Evolutionary conservation across 441 rosid species (phyloP), one percentile per base, ranked within the genome.

Genomic region (Jatropha multifida): DNA sequence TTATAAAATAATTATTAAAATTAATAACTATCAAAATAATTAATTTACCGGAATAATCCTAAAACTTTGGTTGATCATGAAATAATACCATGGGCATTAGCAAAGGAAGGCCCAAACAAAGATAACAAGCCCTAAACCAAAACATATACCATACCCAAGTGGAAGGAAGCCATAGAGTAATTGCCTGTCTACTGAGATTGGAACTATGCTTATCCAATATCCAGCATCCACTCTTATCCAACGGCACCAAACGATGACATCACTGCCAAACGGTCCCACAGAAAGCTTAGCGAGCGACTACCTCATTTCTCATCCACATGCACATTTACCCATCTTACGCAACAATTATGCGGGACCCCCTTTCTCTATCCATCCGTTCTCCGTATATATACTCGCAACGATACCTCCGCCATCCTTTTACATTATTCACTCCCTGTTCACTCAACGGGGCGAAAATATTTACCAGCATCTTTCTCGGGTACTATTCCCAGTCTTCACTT

Each of bases 401-500:
- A 38, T 1, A 6, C 5, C 38, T 14, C 5, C 15, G 7, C 38
- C 6, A 4, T 40, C 5, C 6, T 40, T 12, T 56, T 71, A 11
- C 40, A 18, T 18, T 15, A 7, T 61, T 64, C 27, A 48, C 46
- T 72, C 20, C 20, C 44, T 32, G 1, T 18, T n/a, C n/a, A 1
- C 46, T 46, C 26, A 27, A 42, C 40, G 27, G 18, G 68, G 46
- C 27, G 49, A 46, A 62, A 44, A 12, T 32, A 32, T 13, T 63
- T 48, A 27, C 61, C 60, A 51, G 69, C 69, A 49, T 51, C 69
- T 13, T 4, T 51, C n/a, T 37, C 11, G 63, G 76, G 76, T 73
- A 73, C 37, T 27, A 7, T 69, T 46, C 3, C n/a, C 18, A 2
- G 15, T 18, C 10, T 61, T 37, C 15, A 18, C 52, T 61, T 14